These are phyloP conservation scores for Saccharomyces uvarum DNA, from an alignment of 1,139 yeast genomes.

Conservation along the genomic window DNA sequence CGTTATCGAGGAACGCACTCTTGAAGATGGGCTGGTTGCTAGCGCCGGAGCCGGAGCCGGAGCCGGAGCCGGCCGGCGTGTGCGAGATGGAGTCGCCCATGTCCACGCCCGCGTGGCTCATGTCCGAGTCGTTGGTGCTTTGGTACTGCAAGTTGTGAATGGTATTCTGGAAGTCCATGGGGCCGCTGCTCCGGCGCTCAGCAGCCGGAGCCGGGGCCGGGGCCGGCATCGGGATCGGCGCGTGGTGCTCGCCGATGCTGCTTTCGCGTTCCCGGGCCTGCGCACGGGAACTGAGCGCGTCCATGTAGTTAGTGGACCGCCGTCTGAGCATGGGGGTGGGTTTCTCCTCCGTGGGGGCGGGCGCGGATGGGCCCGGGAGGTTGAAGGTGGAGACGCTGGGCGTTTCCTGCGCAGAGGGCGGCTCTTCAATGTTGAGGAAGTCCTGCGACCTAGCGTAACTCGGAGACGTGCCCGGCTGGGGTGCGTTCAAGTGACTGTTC, in stretches of 20 bases:
- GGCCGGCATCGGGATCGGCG: too few relatives aligned
- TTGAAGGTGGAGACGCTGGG: constrained; percentile 12
- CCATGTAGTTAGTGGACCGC: constrained; percentile 21
- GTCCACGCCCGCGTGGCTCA: constrained; percentile 6
- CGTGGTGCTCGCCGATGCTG: background rate
- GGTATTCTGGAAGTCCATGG: constrained; percentile 14
- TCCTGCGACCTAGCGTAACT: constrained; percentile 14
- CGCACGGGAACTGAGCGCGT: constrained; percentile 14
- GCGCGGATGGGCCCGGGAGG: constrained; percentile 5
- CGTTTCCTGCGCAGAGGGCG: constrained; percentile 25
- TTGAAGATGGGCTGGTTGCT: background rate
- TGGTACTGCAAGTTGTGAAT: constrained; percentile 15
- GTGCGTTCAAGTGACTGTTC: background rate
- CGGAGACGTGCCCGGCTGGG: background rate
- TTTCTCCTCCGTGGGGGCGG: background rate
- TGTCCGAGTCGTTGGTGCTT: constrained; percentile 1
- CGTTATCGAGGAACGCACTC: background rate
- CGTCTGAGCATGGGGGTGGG: constrained; percentile 12
- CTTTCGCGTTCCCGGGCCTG: background rate
- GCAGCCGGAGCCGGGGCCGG: background rate
- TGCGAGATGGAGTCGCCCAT: constrained; percentile 13
- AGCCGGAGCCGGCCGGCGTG: background rate
- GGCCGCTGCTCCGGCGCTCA: constrained; percentile 3
- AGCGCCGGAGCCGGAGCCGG: background rate
- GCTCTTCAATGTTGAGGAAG: constrained; percentile 23